Conservation (phyloP, 163 green algal genomes). For the Scenedesmus sp. region DNA sequence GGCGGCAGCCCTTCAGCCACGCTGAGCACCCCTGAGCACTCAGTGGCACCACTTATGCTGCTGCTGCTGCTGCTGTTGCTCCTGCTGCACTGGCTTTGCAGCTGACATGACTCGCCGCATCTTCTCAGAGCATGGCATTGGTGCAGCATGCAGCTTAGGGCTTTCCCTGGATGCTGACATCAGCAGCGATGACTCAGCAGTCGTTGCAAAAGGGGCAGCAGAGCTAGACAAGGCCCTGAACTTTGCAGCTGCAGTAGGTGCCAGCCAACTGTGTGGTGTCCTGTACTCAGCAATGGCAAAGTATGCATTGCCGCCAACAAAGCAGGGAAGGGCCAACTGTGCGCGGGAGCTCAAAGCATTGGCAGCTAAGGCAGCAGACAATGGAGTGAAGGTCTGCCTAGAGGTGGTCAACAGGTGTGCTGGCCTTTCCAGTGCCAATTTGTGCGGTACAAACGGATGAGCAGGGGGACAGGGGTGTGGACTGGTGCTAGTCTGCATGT, state of each 20-base stretch:
- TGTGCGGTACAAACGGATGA: too few species aligned
- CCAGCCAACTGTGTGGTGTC: constrained; percentile 63
- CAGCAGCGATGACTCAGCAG: constrained; percentile 44
- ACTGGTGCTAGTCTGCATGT: too few species aligned
- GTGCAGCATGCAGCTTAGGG: constrained; percentile 63
- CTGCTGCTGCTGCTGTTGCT: background rate
- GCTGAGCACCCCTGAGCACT: too few species aligned
- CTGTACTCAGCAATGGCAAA: constrained; percentile 74
- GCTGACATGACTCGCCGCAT: constrained; percentile 59
- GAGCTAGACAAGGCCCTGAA: constrained; percentile 51
- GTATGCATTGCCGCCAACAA: constrained; percentile 59
- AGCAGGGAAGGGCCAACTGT: constrained; percentile 18
- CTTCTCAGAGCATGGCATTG: constrained; percentile 61
- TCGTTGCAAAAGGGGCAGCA: constrained; percentile 38
- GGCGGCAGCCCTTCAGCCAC: too few species aligned
- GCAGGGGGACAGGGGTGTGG: too few species aligned
- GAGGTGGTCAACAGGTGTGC: constrained; percentile 73
- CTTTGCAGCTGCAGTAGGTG: constrained; percentile 54
- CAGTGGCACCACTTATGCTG: too few species aligned
- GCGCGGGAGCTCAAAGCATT: constrained; percentile 49
- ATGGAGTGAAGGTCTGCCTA: constrained; percentile 63
- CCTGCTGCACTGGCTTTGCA: background rate
- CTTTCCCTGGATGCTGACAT: constrained; percentile 63
- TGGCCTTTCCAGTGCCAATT: background rate
- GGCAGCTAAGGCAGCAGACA: constrained; percentile 61